Evolutionary conservation across 2,329 filamentous ascomycete genomes (phyloP), one percentile per base, ranked within the genome.

Genomic region (Aschersonia sp.): DNA sequence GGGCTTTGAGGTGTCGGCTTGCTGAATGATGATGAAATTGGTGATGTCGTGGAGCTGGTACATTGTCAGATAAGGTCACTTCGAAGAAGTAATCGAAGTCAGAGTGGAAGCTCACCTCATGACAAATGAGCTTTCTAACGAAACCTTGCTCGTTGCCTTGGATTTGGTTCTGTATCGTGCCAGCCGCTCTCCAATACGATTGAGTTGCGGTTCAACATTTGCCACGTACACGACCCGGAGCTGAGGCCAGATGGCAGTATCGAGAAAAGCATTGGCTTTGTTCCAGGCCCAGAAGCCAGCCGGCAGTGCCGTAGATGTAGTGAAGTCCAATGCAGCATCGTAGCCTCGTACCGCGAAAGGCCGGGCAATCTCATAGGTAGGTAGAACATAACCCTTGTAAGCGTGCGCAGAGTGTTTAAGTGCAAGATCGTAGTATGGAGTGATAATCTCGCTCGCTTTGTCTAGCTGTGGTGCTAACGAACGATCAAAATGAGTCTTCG

Each of bases 201-300:
- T 77, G 11, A 98, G 74, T 64, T 98, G 94, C 11, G 94, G 94
- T 66, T 97, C 89, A 4, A 98, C 89, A 56, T 94, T 95, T 59
- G 95, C 82, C 9, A 82, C 77, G 59, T 97, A 97, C 5, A 95
- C 68, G 11, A 84, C 74, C 30, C 84, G 79, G 9, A 95, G 52
- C 53, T 84, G 82, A 2, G 90, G 90, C 83, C 86, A 92, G 12
- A 97, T 69, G 2, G 80, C 82, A 44, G 78, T 77, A 49, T 87
- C 78, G 35, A 94, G 66, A 58, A 95, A 90, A 10, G 74, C 67
- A 49, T 79, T 77, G 0, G 77, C 76, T 50, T 79, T 79, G 48
- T 79, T 79, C 74, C 83, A 87, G 4, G 77, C 77, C 70, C 79
- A 85, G 48, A 78, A 74, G 5, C 77, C 74, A 44, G 84, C 79